phyloP scores from a whole-genome alignment of 1,284 basidiomycete species.

The Cutaneotrichosporon daszewskae region DNA sequence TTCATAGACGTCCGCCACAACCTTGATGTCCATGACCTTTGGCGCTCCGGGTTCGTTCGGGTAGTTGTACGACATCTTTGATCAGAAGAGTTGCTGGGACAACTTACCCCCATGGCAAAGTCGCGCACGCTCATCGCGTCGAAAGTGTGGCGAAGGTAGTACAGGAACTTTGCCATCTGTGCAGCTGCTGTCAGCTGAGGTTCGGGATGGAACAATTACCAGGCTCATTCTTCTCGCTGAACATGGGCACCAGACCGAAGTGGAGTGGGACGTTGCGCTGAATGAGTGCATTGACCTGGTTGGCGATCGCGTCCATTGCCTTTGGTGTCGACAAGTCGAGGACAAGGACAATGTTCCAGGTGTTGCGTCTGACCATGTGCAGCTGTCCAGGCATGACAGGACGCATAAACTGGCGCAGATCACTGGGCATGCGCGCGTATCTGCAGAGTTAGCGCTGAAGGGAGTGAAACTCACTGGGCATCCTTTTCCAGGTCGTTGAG shows the following conservation, averaged over 20 bases:
- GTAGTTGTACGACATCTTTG: not conserved
- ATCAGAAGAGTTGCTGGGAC: too few relatives aligned
- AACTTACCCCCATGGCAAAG: slow-evolving; percentile 53
- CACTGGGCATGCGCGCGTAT: slow-evolving; percentile 33
- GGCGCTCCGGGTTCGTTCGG: not conserved
- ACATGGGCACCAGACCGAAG: slow-evolving; percentile 74
- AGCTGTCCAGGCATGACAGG: slow-evolving; percentile 61
- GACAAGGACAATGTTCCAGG: slow-evolving; percentile 72
- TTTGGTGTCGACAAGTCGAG: slow-evolving; percentile 66
- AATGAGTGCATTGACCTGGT: slow-evolving; percentile 53
- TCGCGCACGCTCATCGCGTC: slow-evolving; percentile 60
- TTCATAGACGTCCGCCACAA: slow-evolving; percentile 30
- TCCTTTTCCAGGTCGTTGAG: slow-evolving; percentile 89
- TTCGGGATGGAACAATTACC: slow-evolving; percentile 20
- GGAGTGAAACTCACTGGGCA: slow-evolving; percentile 49
- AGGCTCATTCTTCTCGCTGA: slow-evolving; percentile 44
- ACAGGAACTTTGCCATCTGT: slow-evolving; percentile 67
- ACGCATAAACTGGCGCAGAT: slow-evolving; percentile 29
- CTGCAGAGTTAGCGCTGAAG: slow-evolving; percentile 15
- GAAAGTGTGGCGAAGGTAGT: slow-evolving; percentile 60
- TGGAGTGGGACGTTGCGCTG: slow-evolving; percentile 66
- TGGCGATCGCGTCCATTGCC: slow-evolving; percentile 60
- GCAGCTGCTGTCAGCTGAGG: slow-evolving; percentile 52
- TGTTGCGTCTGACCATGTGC: slow-evolving; percentile 63
- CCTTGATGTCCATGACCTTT: slow-evolving; percentile 18